Evolutionary conservation across 2,329 filamentous ascomycete species (phyloP), one percentile per base, ranked within the genome.

Genomic region (Fusarium chuoi): DNA sequence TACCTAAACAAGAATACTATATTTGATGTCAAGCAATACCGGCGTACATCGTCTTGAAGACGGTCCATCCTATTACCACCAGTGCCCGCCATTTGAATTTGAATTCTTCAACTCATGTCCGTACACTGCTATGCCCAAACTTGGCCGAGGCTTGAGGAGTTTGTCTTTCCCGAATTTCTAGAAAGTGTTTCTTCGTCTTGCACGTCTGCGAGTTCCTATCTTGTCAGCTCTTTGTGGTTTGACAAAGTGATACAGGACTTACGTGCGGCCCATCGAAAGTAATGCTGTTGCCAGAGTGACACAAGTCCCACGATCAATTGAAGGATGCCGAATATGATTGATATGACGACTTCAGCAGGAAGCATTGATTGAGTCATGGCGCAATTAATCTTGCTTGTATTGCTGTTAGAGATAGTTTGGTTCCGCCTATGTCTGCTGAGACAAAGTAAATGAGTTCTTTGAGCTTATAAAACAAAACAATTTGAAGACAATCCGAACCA

Each of bases 141-240:
- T 14, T 14, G 0, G 2, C 14, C n/a, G 2, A 12, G 7, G 0
- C 9, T 6, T 0, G 5, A 24, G 14, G 8, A 4, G 0, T 6
- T 0, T 11, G 6, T 10, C 10, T 2, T 7, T 6, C 12, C 15
- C 17, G 2, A 2, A 4, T 14, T 9, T 1, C 52, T 22, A 68
- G 11, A 52, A 7, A n/a, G 35, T 28, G 1, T 46, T 36, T 24
- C 63, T 54, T 48, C 54, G 2, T 28, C 63, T 54, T 33, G 4
- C 17, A 1, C 24, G 9, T 15, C 35, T 54, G 0, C 46, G 46
- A 5, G 18, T n/a, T 18, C n/a, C 54, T 54, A 3, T 3, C 3
- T 17, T 1, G 11, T 68, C 8, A 68, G 28, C 20, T 12, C 1
- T 36, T 14, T 1, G 10, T 17, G 17, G 0, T 3, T 13, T 1